Conservation (phyloP, 2,329 filamentous ascomycete species). For the Aspergillus tubingensis region DNA sequence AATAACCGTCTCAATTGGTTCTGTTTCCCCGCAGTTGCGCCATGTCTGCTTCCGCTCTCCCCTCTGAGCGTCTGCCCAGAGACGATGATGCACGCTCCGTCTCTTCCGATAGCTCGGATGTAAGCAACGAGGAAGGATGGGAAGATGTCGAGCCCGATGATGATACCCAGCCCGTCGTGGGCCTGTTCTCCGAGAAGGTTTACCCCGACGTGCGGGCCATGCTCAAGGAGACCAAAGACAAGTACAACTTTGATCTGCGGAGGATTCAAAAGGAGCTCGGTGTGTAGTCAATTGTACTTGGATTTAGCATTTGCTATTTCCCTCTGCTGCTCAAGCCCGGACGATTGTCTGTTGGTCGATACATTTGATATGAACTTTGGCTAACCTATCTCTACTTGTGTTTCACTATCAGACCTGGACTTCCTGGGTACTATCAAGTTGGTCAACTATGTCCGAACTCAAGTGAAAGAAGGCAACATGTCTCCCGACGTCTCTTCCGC, state of each 20-base stretch:
- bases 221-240: constrained; percentile 68
- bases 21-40: constrained; percentile 10
- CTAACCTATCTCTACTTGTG: constrained; percentile 21
- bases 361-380: constrained; percentile 1
- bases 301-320: constrained; percentile 12
- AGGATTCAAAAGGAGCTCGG: constrained; percentile 56
- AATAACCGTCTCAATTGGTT: neutral
- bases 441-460: constrained; percentile 65
- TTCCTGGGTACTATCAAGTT: constrained; percentile 74
- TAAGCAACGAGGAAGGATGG: constrained; percentile 56
- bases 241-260: constrained; percentile 67
- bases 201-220: constrained; percentile 67
- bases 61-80: constrained; percentile 21
- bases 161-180: constrained; percentile 64
- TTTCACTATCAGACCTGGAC: constrained; percentile 58
- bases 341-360: constrained; percentile 11
- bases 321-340: constrained; percentile 10
- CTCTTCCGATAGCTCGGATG: constrained; percentile 48
- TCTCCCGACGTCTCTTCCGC: constrained; percentile 61
- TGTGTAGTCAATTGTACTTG: constrained; percentile 35
- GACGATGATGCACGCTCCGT: constrained; percentile 30
- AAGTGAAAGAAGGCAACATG: constrained; percentile 49
- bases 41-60: constrained; percentile 34
- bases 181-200: constrained; percentile 66
- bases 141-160: constrained; percentile 64